Percentiles rank a stretch among this genome's conserved stretches.
Evolutionary conservation across 768 basidiomycete genomes (phyloP).

Genomic region (Russula olivacea): DNA sequence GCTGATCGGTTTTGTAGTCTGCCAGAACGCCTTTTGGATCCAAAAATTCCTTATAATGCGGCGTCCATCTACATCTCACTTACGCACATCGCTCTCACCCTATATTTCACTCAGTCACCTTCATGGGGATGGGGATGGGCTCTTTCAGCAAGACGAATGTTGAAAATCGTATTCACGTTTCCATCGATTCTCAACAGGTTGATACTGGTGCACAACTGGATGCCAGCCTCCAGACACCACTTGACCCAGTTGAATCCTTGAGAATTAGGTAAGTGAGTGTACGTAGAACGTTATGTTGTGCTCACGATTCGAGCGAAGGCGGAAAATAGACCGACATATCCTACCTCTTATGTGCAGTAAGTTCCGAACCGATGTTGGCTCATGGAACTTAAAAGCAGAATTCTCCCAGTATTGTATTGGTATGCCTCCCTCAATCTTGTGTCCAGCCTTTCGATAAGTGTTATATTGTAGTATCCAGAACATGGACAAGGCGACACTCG

Average conservation of each 20-base stretch:
- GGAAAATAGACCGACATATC: constrained; percentile 63
- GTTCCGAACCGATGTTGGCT: too few relatives aligned
- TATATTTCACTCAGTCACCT: background rate
- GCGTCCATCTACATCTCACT: too few relatives aligned
- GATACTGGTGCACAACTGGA: constrained; percentile 59
- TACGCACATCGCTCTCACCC: too few relatives aligned
- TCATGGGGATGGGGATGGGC: constrained; percentile 13
- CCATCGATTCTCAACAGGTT: constrained; percentile 43
- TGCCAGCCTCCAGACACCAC: constrained; percentile 37
- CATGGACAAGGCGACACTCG: too few relatives aligned
- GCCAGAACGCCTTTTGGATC: too few relatives aligned
- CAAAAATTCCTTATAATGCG: too few relatives aligned
- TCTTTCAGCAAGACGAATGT: constrained; percentile 12
- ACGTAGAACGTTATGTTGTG: background rate
- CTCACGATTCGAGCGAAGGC: constrained; percentile 29
- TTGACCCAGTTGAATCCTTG: constrained; percentile 48
- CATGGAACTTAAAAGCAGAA: too few relatives aligned
- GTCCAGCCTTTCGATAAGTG: too few relatives aligned
- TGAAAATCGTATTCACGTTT: constrained; percentile 25
- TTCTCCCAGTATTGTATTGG: too few relatives aligned
- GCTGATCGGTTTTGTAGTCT: too few relatives aligned
- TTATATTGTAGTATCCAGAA: too few relatives aligned
- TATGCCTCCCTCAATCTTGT: too few relatives aligned
- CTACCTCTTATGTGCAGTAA: constrained; percentile 40
- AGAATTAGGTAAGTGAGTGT: constrained; percentile 39